Percentiles rank a stretch among this genome's conserved stretches.
phyloP scores from a whole-genome alignment of 1,284 basidiomycete genomes.

The Puccinia hordei region DNA sequence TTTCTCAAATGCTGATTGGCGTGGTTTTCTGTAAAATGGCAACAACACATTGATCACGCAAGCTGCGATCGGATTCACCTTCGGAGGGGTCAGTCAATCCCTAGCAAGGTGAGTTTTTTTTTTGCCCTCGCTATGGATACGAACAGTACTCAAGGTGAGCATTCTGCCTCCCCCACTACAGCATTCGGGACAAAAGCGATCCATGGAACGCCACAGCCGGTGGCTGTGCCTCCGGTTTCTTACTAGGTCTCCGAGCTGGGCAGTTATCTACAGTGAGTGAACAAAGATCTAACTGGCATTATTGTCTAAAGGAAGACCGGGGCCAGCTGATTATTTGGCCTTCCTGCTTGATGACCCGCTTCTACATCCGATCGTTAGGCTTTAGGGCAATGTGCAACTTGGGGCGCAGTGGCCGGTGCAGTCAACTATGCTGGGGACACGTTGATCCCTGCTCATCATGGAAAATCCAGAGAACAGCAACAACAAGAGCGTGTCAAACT shows the following conservation, averaged over 20 bases:
- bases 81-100: slow-evolving; percentile 32
- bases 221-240: slow-evolving; percentile 51
- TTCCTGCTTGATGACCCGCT: no score
- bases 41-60: not conserved
- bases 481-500: slow-evolving; percentile 42
- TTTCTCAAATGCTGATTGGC: not conserved
- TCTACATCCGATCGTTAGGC: slow-evolving; percentile 13
- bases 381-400: slow-evolving; percentile 44
- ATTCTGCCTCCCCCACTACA: not conserved
- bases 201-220: slow-evolving; percentile 49
- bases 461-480: slow-evolving; percentile 42
- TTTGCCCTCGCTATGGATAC: not conserved
- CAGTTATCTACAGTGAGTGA: slow-evolving; percentile 42
- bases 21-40: not conserved
- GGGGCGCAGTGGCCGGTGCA: slow-evolving; percentile 41
- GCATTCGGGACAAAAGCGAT: slow-evolving; percentile 42
- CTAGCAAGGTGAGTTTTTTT: slow-evolving; percentile 27
- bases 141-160: not conserved
- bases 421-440: slow-evolving; percentile 48
- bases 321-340: not conserved
- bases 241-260: slow-evolving; percentile 47
- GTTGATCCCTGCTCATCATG: slow-evolving; percentile 38
- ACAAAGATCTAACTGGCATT: not conserved
- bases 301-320: not conserved
- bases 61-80: slow-evolving; percentile 49